Evolutionary conservation across 2,329 filamentous ascomycete species (phyloP).

Genomic region (Phyllosticta citrichinensis): DNA sequence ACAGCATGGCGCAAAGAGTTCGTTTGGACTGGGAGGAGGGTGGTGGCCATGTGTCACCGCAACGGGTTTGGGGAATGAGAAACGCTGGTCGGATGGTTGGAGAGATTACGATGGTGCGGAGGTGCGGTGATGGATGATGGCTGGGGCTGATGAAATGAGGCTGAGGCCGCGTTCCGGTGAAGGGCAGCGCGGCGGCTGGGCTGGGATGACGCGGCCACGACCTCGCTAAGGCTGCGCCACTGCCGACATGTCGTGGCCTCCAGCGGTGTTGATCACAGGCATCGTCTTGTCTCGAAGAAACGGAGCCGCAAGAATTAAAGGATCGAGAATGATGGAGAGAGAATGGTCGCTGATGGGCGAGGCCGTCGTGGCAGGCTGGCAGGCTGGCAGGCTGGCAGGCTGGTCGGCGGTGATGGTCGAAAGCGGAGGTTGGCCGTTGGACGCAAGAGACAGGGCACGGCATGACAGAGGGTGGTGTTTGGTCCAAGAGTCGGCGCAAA

Average conservation of each 20-base stretch:
- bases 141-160: neutral
- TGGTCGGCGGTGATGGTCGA: neutral
- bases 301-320: neutral
- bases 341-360: neutral
- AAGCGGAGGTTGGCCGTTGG: neutral
- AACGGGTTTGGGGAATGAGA: neutral
- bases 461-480: too few species aligned
- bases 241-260: neutral
- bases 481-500: too few species aligned
- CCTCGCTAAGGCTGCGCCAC: neutral
- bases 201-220: neutral
- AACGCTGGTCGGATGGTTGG: neutral
- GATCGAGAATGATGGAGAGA: neutral
- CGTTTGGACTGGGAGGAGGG: neutral
- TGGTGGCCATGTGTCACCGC: neutral
- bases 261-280: neutral
- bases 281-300: neutral
- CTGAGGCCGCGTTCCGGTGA: neutral
- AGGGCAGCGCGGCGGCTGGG: too few species aligned
- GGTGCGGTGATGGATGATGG: neutral
- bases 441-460: neutral
- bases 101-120: neutral
- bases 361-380: neutral
- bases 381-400: neutral
- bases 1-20: too few species aligned